A percentile compares a stretch with the other conserved stretches of the same genome.
phyloP scores from a whole-genome alignment of 495 filamentous ascomycete species.

The Trichocladium uniseriatum region DNA sequence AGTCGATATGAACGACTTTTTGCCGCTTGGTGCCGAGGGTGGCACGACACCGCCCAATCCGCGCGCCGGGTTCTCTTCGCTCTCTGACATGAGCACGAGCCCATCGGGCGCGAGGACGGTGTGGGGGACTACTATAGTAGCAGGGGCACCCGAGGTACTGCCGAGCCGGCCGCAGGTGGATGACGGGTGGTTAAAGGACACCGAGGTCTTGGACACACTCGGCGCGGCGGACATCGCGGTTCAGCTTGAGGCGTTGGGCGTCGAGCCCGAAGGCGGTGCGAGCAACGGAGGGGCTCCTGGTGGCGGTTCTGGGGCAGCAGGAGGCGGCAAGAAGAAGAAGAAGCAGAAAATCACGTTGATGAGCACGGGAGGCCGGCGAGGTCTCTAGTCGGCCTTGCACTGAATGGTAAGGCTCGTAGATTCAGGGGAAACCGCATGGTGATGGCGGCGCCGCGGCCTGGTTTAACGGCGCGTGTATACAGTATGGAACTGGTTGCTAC shows the following conservation, averaged over 20 bases:
- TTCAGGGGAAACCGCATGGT: too few species aligned
- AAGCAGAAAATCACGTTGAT: constrained; percentile 90
- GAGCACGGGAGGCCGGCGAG: constrained; percentile 55
- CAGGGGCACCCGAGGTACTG: constrained; percentile 40
- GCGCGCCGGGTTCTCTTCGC: constrained; percentile 34
- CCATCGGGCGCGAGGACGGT: constrained; percentile 68
- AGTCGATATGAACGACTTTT: constrained; percentile 50
- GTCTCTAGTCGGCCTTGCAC: constrained; percentile 9
- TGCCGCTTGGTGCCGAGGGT: constrained; percentile 48
- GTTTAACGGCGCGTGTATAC: too few species aligned
- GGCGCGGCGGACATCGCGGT: constrained; percentile 31
- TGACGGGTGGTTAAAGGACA: constrained; percentile 75
- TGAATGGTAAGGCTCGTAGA: too few species aligned
- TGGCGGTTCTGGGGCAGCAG: constrained; percentile 15
- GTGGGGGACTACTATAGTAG: constrained; percentile 70
- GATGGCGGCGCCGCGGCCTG: too few species aligned
- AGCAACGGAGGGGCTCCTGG: constrained; percentile 15
- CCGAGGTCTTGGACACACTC: constrained; percentile 29
- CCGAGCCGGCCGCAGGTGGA: constrained; percentile 35
- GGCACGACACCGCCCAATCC: constrained; percentile 33
- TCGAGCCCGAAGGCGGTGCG: constrained; percentile 25
- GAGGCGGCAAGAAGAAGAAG: constrained; percentile 85
- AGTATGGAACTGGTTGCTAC: too few species aligned
- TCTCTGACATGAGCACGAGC: constrained; percentile 58
- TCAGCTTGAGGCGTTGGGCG: constrained; percentile 37